These are phyloP conservation scores for Mycena albidolilacea DNA, from an alignment of 768 basidiomycete species.

Conservation along the genomic window DNA sequence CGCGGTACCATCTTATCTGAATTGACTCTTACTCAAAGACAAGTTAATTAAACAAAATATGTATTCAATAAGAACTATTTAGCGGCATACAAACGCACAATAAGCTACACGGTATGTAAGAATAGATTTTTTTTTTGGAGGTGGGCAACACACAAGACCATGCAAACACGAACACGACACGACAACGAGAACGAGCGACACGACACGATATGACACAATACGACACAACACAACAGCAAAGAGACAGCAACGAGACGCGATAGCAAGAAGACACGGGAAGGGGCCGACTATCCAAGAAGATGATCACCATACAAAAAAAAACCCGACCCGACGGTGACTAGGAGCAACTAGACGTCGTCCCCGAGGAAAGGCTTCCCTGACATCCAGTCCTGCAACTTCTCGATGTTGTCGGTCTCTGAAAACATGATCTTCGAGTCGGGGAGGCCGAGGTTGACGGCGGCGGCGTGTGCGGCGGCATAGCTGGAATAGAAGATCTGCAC, in stretches of 20 bases:
- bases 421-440: conserved; percentile 14
- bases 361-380: conserved; percentile 1
- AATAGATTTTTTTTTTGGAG: no score
- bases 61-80: no score
- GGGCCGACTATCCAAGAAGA: no score
- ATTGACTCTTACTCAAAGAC: no score
- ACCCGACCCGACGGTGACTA: neutral
- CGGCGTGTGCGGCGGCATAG: neutral
- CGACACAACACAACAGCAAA: no score
- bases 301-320: neutral
- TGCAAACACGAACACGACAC: neutral
- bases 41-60: no score
- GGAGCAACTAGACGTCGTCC: neutral
- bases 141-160: no score
- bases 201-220: no score
- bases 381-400: conserved; percentile 24
- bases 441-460: neutral
- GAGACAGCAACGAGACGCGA: neutral
- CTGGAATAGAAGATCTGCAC: conserved; percentile 2
- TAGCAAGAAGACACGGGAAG: neutral
- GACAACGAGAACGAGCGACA: no score
- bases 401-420: neutral
- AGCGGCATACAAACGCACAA: no score
- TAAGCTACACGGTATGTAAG: neutral
- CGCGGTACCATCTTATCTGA: no score